phyloP scores from a whole-genome alignment of 768 basidiomycete species.

The Suillus weaverae region DNA sequence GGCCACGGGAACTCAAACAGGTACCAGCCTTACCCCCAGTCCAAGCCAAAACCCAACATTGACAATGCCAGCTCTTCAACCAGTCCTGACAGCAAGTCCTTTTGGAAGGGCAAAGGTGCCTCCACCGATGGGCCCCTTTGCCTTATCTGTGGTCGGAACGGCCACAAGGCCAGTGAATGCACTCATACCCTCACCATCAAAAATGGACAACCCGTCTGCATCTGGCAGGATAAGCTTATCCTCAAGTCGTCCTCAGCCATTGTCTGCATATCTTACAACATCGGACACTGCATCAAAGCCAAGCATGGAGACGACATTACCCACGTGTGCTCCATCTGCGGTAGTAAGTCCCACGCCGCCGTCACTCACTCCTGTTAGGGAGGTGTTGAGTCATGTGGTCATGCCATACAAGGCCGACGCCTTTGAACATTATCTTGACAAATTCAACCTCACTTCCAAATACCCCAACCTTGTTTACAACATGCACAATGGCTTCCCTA shows the following conservation, averaged over 20 bases:
- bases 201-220: not conserved
- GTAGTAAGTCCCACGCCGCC: not conserved
- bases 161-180: not conserved
- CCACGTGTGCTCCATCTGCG: not conserved
- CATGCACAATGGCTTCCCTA: conserved; percentile 12
- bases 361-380: not conserved
- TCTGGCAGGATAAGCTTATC: not conserved
- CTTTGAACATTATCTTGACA: not conserved
- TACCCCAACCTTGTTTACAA: not conserved
- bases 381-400: not conserved
- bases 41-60: no score
- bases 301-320: not conserved
- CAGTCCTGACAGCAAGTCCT: not conserved
- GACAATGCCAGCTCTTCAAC: no score
- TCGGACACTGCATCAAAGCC: not conserved
- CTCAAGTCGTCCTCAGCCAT: not conserved
- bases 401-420: not conserved
- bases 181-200: not conserved
- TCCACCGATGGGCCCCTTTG: not conserved
- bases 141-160: not conserved
- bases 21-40: no score
- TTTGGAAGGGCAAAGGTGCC: not conserved
- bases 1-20: no score
- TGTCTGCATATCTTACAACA: not conserved
- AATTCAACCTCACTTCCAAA: not conserved